Conservation (phyloP, 352 stramenopile genomes). For the Thraustochytrium sp. region DNA sequence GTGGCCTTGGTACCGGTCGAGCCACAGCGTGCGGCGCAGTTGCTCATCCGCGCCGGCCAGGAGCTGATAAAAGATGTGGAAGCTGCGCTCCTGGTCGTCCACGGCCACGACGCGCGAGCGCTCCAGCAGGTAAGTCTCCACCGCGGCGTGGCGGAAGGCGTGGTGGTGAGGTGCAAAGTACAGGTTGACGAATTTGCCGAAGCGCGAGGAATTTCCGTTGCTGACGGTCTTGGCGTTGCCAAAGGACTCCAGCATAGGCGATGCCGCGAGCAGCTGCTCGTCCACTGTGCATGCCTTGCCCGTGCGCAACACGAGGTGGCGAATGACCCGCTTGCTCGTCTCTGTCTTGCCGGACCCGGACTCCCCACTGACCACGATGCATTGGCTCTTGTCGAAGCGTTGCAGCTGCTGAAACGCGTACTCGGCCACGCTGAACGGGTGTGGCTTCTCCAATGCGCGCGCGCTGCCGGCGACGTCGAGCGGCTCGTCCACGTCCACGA, state of each 20-base stretch:
- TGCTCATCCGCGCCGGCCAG: constrained; percentile 23
- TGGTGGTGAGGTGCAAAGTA: not conserved
- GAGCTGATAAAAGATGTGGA: constrained; percentile 88
- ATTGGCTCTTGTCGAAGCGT: constrained; percentile 70
- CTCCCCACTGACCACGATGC: constrained; percentile 74
- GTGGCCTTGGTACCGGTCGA: not conserved
- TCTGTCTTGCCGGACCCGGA: constrained; percentile 76
- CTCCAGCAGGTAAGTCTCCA: constrained; percentile 45
- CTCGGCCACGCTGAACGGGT: constrained; percentile 73
- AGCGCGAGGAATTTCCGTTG: constrained; percentile 38
- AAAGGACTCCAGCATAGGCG: constrained; percentile 41
- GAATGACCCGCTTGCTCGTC: constrained; percentile 77
- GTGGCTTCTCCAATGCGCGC: constrained; percentile 73
- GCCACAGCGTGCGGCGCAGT: not conserved
- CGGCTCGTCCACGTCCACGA: not conserved
- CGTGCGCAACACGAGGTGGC: constrained; percentile 58
- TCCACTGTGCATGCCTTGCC: constrained; percentile 4
- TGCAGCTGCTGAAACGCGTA: constrained; percentile 73
- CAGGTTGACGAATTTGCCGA: constrained; percentile 40
- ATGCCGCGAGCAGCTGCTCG: constrained; percentile 3
- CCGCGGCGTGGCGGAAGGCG: not conserved
- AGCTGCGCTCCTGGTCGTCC: constrained; percentile 57
- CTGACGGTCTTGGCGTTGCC: constrained; percentile 31
- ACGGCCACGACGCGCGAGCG: not conserved
- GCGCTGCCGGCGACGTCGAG: constrained; percentile 61